Evolutionary conservation across 2,329 filamentous ascomycete species (phyloP).

Genomic region (Aureobasidium subglaciale): DNA sequence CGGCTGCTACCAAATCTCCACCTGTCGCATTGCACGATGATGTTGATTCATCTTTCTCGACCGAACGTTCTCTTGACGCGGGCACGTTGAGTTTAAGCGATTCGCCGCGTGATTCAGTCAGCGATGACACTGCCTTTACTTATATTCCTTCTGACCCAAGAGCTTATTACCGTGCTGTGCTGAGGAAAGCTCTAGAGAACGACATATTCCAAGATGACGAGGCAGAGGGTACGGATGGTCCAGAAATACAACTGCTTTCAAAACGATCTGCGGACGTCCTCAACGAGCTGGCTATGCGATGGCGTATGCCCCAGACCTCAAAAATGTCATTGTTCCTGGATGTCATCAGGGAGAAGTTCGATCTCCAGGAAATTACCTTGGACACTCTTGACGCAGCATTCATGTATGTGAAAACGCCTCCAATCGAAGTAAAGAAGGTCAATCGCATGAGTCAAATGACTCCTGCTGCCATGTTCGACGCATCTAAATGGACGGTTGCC

Average conservation of each 20-base stretch:
- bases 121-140: constrained; percentile 62
- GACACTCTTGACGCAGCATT: constrained; percentile 80
- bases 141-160: constrained; percentile 84
- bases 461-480: constrained; percentile 40
- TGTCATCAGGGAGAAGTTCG: constrained; percentile 75
- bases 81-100: constrained; percentile 56
- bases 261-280: constrained; percentile 75
- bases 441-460: constrained; percentile 43
- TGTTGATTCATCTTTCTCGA: constrained; percentile 43
- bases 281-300: constrained; percentile 76
- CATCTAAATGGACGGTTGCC: constrained; percentile 43
- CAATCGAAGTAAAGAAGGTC: constrained; percentile 50
- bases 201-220: constrained; percentile 50
- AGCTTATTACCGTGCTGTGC: constrained; percentile 72
- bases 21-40: constrained; percentile 36
- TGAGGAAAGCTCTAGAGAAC: constrained; percentile 65
- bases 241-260: constrained; percentile 53
- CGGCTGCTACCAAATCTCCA: constrained; percentile 52
- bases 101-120: constrained; percentile 33
- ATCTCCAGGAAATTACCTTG: constrained; percentile 72
- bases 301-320: constrained; percentile 80
- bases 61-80: constrained; percentile 57
- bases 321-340: constrained; percentile 76
- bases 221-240: constrained; percentile 42
- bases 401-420: constrained; percentile 68